These are phyloP conservation scores for Pleurotus cornucopiae DNA, from an alignment of 768 basidiomycete species.

Conservation along the genomic window DNA sequence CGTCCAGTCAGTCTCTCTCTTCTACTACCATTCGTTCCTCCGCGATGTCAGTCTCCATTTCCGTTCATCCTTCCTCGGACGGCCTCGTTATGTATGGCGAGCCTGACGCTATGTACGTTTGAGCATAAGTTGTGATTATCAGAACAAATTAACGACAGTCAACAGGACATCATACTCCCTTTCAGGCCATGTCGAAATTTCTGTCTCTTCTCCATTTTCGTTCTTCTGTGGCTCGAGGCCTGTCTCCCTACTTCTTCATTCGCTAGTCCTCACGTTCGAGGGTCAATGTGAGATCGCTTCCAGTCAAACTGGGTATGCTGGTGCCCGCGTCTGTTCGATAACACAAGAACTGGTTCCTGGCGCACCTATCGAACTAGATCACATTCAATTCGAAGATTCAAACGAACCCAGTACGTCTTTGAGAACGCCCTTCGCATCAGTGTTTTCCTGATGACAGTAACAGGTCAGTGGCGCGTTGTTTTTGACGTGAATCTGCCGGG, in stretches of 20 bases:
- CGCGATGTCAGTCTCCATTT: conserved; percentile 63
- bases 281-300: conserved; percentile 79
- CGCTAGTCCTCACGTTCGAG: conserved; percentile 75
- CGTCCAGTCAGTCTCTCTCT: not conserved
- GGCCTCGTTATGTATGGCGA: conserved; percentile 69
- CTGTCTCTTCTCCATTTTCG: conserved; percentile 52
- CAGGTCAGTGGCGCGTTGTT: conserved; percentile 64
- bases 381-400: conserved; percentile 59
- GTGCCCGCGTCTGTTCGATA: conserved; percentile 62
- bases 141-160: conserved; percentile 1
- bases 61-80: conserved; percentile 55
- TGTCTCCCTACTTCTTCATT: conserved; percentile 55
- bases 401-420: conserved; percentile 41
- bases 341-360: conserved; percentile 56
- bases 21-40: not conserved
- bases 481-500: conserved; percentile 87
- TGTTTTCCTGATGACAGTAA: not conserved
- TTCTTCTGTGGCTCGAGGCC: conserved; percentile 52
- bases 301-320: conserved; percentile 60
- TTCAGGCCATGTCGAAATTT: conserved; percentile 73
- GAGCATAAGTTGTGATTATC: not conserved
- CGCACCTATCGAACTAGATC: conserved; percentile 56
- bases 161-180: conserved; percentile 81
- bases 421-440: not conserved
- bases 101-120: conserved; percentile 57